A percentile compares a stretch with the other conserved stretches of the same genome.
These are phyloP conservation scores for Chrysoporthe deuterocubensis DNA, from an alignment of 2,329 filamentous ascomycete genomes.

Conservation along the genomic window DNA sequence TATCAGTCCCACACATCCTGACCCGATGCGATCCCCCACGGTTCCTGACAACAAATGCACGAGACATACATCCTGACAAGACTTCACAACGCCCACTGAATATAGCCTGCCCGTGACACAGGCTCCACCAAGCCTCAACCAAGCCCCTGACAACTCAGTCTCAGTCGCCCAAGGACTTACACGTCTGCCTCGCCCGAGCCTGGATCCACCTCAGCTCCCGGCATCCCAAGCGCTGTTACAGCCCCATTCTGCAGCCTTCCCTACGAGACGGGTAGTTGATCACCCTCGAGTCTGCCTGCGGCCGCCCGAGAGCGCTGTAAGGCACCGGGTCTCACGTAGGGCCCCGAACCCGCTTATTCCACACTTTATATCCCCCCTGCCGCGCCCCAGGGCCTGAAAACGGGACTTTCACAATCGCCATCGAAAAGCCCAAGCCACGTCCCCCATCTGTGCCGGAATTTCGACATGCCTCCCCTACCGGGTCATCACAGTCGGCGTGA, in stretches of 20 bases:
- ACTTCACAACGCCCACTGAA: background rate
- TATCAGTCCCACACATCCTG: constrained; percentile 20
- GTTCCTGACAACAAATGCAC: background rate
- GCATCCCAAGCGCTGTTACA: constrained; percentile 19
- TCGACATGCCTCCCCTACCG: constrained; percentile 25
- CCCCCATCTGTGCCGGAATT: background rate
- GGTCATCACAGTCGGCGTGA: constrained; percentile 15
- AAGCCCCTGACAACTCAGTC: constrained; percentile 15
- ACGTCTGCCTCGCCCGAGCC: constrained; percentile 17
- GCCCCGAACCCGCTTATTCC: background rate
- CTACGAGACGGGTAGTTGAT: too few relatives aligned
- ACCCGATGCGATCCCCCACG: background rate
- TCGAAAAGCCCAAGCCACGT: too few relatives aligned
- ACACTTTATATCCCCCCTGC: background rate
- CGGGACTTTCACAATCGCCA: background rate
- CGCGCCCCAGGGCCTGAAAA: background rate
- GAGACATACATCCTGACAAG: background rate
- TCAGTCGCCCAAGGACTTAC: constrained; percentile 9
- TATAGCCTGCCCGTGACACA: constrained; percentile 16
- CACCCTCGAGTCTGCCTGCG: background rate
- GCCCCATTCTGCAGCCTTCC: constrained; percentile 20
- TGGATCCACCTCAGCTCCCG: constrained; percentile 19
- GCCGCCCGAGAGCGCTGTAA: constrained; percentile 16
- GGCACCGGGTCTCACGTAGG: constrained; percentile 10
- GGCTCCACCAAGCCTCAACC: constrained; percentile 18